Evolutionary conservation across 768 basidiomycete species (phyloP).

Genomic region (Megacollybia marginata): DNA sequence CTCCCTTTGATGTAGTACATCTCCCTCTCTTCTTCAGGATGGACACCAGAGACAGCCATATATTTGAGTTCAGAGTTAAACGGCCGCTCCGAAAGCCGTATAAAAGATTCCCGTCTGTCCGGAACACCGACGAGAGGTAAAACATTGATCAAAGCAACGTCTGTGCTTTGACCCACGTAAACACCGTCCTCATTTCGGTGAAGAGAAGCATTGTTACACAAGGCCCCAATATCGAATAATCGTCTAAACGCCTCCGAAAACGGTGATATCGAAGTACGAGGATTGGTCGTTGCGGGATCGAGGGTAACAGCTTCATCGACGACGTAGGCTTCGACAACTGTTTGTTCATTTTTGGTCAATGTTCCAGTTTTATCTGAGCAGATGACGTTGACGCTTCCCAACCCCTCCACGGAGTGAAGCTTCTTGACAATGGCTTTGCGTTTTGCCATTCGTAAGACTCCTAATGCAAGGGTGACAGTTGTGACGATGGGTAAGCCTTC

Average conservation of each 20-base stretch:
- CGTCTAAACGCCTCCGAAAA: constrained; percentile 66
- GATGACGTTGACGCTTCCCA: constrained; percentile 95
- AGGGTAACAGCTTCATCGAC: constrained; percentile 76
- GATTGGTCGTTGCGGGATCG: constrained; percentile 49
- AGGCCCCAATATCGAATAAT: constrained; percentile 71
- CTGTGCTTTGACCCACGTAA: constrained; percentile 85
- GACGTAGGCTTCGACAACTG: constrained; percentile 80
- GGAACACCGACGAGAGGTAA: constrained; percentile 55
- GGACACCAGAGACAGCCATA: constrained; percentile 89
- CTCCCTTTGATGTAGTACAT: constrained; percentile 91
- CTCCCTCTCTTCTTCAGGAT: too few relatives aligned
- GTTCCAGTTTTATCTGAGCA: constrained; percentile 94
- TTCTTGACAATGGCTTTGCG: constrained; percentile 97
- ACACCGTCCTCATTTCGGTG: constrained; percentile 59
- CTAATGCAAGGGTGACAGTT: constrained; percentile 92
- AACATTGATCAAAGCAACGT: constrained; percentile 85
- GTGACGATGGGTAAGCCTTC: constrained; percentile 97
- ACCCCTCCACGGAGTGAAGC: constrained; percentile 86
- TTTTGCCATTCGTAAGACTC: constrained; percentile 89
- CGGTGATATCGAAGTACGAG: constrained; percentile 24
- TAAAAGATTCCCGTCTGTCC: constrained; percentile 72
- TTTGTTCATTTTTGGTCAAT: constrained; percentile 96
- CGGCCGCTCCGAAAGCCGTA: constrained; percentile 68
- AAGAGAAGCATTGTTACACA: constrained; percentile 84
- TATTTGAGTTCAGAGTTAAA: constrained; percentile 96